Evolutionary conservation across 345 rosid species (phyloP), one percentile per base, ranked within the genome.

Genomic region (Moricandia arvensis): DNA sequence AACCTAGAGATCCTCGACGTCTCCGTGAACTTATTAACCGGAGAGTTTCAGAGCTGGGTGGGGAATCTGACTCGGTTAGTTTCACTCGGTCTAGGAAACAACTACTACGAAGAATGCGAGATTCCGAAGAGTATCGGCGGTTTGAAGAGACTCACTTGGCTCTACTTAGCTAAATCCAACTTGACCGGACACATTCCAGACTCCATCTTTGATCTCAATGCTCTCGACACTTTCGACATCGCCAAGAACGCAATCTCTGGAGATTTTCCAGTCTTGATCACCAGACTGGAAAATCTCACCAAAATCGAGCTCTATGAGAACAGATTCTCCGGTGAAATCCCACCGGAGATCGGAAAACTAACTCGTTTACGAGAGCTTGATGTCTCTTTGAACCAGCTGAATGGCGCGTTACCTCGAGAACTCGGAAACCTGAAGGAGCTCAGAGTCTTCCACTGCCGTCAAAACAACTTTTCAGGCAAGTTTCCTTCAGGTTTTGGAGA

Each of bases 401-500:
- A 61, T n/a, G 97, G 97, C 6, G 49, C 47, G 12, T 69, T 93
- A n/a, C 97, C 98, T 3, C 80, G 69, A 30, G 90, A 37, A 21
- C 57, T 93, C 9, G 96, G 88, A 34, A 66, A 41, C 10, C 60
- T 91, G 62, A 84, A 84, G 80, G 78, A 85, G 33, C 79, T 94
- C 66, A 71, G 59, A 0, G 89, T 94, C 60, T 90, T 94, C 34
- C 82, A 94, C 54, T 68, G 85, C 24, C 72, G 75, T 49, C 53
- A 54, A 4, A 94, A 94, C 85, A 69, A 81, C 59, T 85, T 91
- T 21, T 74, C 88, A 2, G 97, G 97, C 5, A 75, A 79, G 63
- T 16, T 94, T 11, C 98, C 97, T 1, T 65, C 84, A 3, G 91
- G 95, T 6, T 87, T 94, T 11, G 96, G 91, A 1, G 86, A 89